phyloP scores from a whole-genome alignment of 805 yeast species.

The Tetrapisispora arboricola region DNA sequence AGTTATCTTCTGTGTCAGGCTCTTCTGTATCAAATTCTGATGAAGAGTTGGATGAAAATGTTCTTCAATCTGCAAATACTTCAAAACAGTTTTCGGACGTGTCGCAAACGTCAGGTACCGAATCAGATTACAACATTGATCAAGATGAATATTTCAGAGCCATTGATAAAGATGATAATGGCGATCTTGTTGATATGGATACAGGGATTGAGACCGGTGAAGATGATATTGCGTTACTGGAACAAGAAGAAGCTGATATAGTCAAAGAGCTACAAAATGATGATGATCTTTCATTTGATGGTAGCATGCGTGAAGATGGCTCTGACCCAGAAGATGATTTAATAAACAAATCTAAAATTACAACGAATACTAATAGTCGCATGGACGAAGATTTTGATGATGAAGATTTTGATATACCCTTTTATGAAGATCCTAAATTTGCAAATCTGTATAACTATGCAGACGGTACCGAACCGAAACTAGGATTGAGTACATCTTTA shows the following conservation, averaged over 20 bases:
- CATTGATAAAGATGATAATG: constrained; percentile 21
- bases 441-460: constrained; percentile 26
- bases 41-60: neutral
- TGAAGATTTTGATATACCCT: constrained; percentile 28
- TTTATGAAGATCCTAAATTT: constrained; percentile 33
- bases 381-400: constrained; percentile 18
- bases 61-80: neutral
- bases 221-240: constrained; percentile 25
- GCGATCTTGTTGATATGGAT: constrained; percentile 20
- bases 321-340: constrained; percentile 23
- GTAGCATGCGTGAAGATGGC: constrained; percentile 26
- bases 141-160: constrained; percentile 25
- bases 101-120: constrained; percentile 4
- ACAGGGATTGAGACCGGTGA: constrained; percentile 27
- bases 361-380: constrained; percentile 8
- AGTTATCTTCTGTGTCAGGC: constrained; percentile 10
- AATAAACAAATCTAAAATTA: constrained; percentile 1
- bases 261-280: constrained; percentile 24
- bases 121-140: constrained; percentile 28
- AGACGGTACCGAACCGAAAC: constrained; percentile 26
- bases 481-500: constrained; percentile 26
- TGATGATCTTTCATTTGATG: constrained; percentile 26
- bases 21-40: constrained; percentile 15
- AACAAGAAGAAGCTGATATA: constrained; percentile 26
- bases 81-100: neutral